phyloP scores from a whole-genome alignment of 345 rosid species.

The Rhizophora mangle region DNA sequence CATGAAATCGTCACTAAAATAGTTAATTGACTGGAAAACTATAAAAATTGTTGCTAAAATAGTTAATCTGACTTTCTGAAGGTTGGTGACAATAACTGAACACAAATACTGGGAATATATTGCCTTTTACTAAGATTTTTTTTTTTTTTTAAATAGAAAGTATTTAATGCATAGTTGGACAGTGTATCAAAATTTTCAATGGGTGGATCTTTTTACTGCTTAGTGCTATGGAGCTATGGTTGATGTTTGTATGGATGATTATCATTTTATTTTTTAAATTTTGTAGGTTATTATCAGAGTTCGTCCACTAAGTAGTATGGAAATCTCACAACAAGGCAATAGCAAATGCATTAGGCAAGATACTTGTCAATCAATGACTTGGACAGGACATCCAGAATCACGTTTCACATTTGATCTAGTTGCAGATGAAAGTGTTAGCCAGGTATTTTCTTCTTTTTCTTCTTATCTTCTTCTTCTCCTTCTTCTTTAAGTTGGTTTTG shows the following conservation, averaged over 20 bases:
- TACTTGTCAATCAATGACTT: constrained; percentile 72
- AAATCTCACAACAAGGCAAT: constrained; percentile 75
- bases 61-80: too few relatives aligned
- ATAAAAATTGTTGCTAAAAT: too few relatives aligned
- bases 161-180: too few relatives aligned
- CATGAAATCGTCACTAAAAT: too few relatives aligned
- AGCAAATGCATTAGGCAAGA: constrained; percentile 82
- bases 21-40: too few relatives aligned
- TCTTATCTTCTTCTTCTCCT: not conserved
- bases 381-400: constrained; percentile 89
- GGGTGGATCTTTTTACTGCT: too few relatives aligned
- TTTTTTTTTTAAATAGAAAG: too few relatives aligned
- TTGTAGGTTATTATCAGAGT: constrained; percentile 81
- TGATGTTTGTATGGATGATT: not conserved
- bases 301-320: constrained; percentile 79
- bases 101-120: too few relatives aligned
- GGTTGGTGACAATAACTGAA: too few relatives aligned
- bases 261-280: not conserved
- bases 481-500: not conserved
- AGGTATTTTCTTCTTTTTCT: constrained; percentile 41
- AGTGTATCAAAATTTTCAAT: too few relatives aligned
- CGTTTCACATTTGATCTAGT: constrained; percentile 92
- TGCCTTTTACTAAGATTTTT: too few relatives aligned
- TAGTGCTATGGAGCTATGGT: not conserved
- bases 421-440: constrained; percentile 84